These are phyloP conservation scores for Globisporangium paroecandrum DNA, from an alignment of 352 stramenopile genomes.

Conservation along the genomic window DNA sequence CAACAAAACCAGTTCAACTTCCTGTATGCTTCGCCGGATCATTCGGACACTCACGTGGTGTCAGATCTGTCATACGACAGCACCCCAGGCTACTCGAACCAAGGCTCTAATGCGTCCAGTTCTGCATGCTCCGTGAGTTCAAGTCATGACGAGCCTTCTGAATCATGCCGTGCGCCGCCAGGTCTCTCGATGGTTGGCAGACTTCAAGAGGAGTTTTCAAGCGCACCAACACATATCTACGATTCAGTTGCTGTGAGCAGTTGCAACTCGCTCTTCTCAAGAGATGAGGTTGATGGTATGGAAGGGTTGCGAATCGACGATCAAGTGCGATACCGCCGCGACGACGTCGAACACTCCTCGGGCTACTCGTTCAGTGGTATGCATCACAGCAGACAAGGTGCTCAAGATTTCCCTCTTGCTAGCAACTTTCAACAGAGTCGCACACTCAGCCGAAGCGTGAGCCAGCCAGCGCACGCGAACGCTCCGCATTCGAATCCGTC, in stretches of 20 bases:
- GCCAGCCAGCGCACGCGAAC: slow-evolving; percentile 7
- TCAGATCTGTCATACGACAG: slow-evolving; percentile 25
- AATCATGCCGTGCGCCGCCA: slow-evolving; percentile 23
- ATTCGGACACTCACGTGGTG: slow-evolving; percentile 21
- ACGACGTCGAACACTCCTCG: not conserved
- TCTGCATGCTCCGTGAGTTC: slow-evolving; percentile 20
- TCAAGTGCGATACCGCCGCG: not conserved
- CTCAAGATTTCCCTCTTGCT: not conserved
- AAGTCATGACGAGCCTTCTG: slow-evolving; percentile 23
- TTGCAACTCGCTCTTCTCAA: slow-evolving; percentile 9
- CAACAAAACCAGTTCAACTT: slow-evolving; percentile 7
- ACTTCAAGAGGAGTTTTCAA: slow-evolving; percentile 79
- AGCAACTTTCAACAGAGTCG: slow-evolving; percentile 1
- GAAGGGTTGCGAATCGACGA: slow-evolving; percentile 12
- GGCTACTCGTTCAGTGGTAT: slow-evolving; percentile 10
- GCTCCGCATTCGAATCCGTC: not conserved
- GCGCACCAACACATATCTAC: slow-evolving; percentile 65
- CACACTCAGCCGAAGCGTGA: slow-evolving; percentile 4
- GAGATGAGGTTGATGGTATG: slow-evolving; percentile 6
- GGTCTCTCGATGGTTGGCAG: slow-evolving; percentile 66
- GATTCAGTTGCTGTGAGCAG: slow-evolving; percentile 13
- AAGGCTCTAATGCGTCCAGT: slow-evolving; percentile 22
- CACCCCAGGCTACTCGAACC: slow-evolving; percentile 18
- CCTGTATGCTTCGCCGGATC: slow-evolving; percentile 27
- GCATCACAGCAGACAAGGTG: not conserved